phyloP scores from a whole-genome alignment of 2,329 filamentous ascomycete genomes.

The Nigrospora sphaerica region DNA sequence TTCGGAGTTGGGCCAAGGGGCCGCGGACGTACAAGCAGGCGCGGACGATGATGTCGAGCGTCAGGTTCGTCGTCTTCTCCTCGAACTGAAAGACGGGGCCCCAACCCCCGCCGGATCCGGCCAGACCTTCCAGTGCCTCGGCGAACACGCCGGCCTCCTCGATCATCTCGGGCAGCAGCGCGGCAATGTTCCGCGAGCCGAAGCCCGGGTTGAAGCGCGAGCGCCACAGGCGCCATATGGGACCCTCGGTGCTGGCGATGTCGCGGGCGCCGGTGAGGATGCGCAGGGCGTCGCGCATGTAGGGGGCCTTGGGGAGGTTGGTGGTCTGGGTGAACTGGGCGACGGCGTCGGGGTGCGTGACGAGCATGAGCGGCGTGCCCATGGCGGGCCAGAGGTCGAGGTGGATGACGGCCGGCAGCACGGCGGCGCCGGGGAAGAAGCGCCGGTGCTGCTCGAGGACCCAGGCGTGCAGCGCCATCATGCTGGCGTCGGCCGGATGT shows the following conservation, averaged over 20 bases:
- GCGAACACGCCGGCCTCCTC: constrained; percentile 29
- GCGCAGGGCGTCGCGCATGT: not conserved
- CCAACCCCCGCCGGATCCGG: constrained; percentile 19
- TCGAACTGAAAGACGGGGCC: constrained; percentile 25
- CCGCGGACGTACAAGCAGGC: too few species aligned
- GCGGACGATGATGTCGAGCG: constrained; percentile 29
- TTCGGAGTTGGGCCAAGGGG: constrained; percentile 10
- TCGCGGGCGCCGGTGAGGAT: constrained; percentile 21
- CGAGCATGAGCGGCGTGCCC: not conserved
- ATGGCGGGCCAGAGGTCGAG: constrained; percentile 2
- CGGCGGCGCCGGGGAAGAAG: constrained; percentile 1
- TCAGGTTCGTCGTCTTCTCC: constrained; percentile 26
- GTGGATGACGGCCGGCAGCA: constrained; percentile 1
- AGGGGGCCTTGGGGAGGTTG: not conserved
- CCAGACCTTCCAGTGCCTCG: constrained; percentile 16
- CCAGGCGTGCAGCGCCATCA: not conserved
- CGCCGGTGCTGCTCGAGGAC: not conserved
- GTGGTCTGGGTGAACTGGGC: constrained; percentile 2
- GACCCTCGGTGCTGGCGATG: constrained; percentile 17
- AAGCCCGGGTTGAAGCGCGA: constrained; percentile 29
- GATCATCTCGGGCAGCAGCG: constrained; percentile 26
- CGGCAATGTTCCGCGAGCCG: constrained; percentile 25
- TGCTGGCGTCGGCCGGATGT: not conserved
- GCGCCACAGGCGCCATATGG: constrained; percentile 9
- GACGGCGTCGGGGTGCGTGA: not conserved